A percentile compares a stretch with the other conserved stretches of the same genome.
Conservation (phyloP, 108 stramenopile genomes). For the Cylindrotheca closterium region DNA sequence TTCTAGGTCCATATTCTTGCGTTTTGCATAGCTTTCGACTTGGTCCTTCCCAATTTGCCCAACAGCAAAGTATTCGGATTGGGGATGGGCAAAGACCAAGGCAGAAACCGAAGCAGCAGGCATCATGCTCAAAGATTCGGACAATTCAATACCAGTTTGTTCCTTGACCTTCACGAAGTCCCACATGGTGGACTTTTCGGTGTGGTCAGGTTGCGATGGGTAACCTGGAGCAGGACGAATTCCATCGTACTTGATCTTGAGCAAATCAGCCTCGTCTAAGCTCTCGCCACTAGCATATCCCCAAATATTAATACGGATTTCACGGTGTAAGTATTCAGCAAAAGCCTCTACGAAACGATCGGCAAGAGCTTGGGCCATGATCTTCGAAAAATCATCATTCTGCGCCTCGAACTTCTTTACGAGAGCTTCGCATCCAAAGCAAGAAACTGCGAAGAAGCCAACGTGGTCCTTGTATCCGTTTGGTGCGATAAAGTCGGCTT, state of each 20-base stretch:
- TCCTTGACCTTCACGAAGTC: slow-evolving; percentile 91
- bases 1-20: slow-evolving; percentile 89
- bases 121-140: slow-evolving; percentile 96
- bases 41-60: slow-evolving; percentile 99
- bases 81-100: slow-evolving; percentile 95
- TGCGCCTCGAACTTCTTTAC: slow-evolving; percentile 89
- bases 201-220: slow-evolving; percentile 99
- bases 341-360: slow-evolving; percentile 99
- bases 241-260: slow-evolving; percentile 99
- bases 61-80: slow-evolving; percentile 97
- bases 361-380: slow-evolving; percentile 98
- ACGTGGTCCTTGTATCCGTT: slow-evolving; percentile 93
- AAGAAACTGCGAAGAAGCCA: slow-evolving; percentile 98
- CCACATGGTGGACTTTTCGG: slow-evolving; percentile 99
- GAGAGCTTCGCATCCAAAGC: slow-evolving; percentile 93
- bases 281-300: slow-evolving; percentile 93
- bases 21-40: slow-evolving; percentile 92
- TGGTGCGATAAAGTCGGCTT: slow-evolving; percentile 99
- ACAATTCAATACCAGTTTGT: slow-evolving; percentile 89
- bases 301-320: slow-evolving; percentile 95
- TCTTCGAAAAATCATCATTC: slow-evolving; percentile 98
- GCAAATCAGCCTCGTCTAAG: slow-evolving; percentile 87
- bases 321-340: slow-evolving; percentile 98
- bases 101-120: slow-evolving; percentile 98
- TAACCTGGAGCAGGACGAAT: slow-evolving; percentile 99